Conservation (phyloP, 148 eudicot species). For the Cornus florida region DNA sequence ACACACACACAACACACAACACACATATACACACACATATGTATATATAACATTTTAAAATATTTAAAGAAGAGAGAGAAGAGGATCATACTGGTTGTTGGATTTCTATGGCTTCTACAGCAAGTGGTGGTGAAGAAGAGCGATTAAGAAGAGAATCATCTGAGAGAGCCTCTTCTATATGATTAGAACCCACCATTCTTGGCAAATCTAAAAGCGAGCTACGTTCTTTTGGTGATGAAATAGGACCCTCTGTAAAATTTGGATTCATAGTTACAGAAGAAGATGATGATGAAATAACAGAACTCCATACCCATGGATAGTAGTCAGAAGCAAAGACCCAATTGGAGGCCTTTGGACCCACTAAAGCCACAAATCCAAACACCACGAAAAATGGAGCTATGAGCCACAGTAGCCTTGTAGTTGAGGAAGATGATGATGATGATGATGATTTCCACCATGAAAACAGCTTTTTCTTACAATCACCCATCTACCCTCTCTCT, state of each 20-base stretch:
- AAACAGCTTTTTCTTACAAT: conserved; percentile 23
- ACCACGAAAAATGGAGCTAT: conserved; percentile 41
- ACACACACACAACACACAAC: too few relatives aligned
- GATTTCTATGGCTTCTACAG: conserved; percentile 9
- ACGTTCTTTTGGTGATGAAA: background rate
- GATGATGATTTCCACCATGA: conserved; percentile 29
- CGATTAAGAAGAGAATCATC: conserved; percentile 6
- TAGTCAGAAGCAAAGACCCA: conserved; percentile 15
- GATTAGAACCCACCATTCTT: conserved; percentile 15
- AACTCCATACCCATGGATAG: conserved; percentile 22
- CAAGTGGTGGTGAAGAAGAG: conserved; percentile 33
- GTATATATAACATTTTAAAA: background rate
- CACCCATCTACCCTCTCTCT: conserved; percentile 12
- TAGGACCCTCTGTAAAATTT: background rate
- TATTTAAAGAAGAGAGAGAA: background rate
- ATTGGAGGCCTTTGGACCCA: conserved; percentile 20
- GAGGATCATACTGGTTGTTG: conserved; percentile 22
- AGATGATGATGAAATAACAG: background rate
- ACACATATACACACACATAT: background rate
- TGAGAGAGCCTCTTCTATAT: conserved; percentile 10
- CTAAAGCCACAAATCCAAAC: conserved; percentile 26
- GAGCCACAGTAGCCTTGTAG: conserved; percentile 32
- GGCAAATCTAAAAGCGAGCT: conserved; percentile 4
- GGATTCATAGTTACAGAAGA: background rate
- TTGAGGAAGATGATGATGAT: conserved; percentile 33